Base-by-base conservation (phyloP, 192 early-diverging fungal species). In the Tieghemiomyces parasiticus region DNA sequence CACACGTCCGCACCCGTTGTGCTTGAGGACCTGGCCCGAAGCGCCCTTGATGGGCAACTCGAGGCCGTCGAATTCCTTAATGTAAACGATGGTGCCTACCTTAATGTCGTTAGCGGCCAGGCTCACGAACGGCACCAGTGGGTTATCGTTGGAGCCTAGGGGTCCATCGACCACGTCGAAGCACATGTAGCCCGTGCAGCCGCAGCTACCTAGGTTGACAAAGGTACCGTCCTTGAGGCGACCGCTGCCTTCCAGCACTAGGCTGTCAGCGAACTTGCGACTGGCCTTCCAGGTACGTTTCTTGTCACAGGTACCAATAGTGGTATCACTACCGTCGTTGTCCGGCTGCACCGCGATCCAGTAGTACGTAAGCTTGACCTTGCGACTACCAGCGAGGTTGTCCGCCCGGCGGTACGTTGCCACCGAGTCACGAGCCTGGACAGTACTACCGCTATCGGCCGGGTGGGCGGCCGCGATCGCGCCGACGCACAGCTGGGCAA, bases 1-100 rank as follows among this genome's bases (percentile, higher is more conserved):
- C 6, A 67, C 67, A 26, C 60, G 55, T 30, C 71, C 61, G 60
- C 73, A 75, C 28, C 73, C 73, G 50, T 75, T 75, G 50, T 75
- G 73, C 1, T 2, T 55, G 35, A 61, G 53, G n/a, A 67, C 73
- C 26, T 70, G 50, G 38, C 38, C 38, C 6, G 6, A 10, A n/a
- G n/a, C n/a, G n/a, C n/a, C n/a, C n/a, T n/a, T n/a, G n/a, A n/a
- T n/a, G 13, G 73, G 64, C 12, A 73, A 29, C 9, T 52, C 35
- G 3, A 70, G 22, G 13, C 67, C 67, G 2, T 70, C 60, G 8
- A 75, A 31, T 51, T 60, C 47, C 24, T 64, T 63, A 34, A 75
- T 46, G 50, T 55, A 75, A 2, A 75, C 16, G 1, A n/a, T 62
- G 20, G 70, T 65, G 12, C 71, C 73, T 3, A n/a, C 47, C 4